phyloP scores from a whole-genome alignment of 768 basidiomycete species.

The Phlebiopsis flavidoalba region DNA sequence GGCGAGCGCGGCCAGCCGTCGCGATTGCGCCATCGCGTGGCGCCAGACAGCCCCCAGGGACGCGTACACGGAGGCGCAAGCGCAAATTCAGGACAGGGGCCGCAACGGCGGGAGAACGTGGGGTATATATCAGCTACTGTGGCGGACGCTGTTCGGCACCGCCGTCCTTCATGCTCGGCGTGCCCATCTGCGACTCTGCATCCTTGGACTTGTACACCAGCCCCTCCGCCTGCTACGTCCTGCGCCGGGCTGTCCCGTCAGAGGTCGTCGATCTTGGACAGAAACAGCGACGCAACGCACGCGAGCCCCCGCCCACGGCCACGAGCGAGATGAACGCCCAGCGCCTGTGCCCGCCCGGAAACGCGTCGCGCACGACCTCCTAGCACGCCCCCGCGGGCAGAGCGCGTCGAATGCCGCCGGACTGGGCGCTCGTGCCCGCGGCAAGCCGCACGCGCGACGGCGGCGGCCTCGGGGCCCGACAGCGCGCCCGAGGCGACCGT shows the following conservation, averaged over 20 bases:
- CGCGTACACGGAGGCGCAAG: no score
- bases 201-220: background rate
- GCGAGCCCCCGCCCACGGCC: slow-evolving; percentile 41
- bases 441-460: slow-evolving; percentile 23
- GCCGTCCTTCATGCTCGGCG: background rate
- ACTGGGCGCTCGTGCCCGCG: slow-evolving; percentile 27
- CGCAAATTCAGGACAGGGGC: no score
- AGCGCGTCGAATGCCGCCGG: slow-evolving; percentile 31
- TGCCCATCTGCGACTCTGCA: background rate
- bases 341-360: slow-evolving; percentile 32
- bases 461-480: slow-evolving; percentile 21
- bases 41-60: no score
- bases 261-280: slow-evolving; percentile 33
- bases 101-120: no score
- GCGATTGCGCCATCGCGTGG: no score
- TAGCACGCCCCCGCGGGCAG: slow-evolving; percentile 32
- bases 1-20: no score
- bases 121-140: background rate
- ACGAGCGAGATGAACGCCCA: slow-evolving; percentile 44
- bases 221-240: background rate
- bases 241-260: slow-evolving; percentile 9
- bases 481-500: slow-evolving; percentile 26
- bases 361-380: slow-evolving; percentile 34
- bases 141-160: background rate
- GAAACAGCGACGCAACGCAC: slow-evolving; percentile 30